Evolutionary conservation across 768 basidiomycete genomes (phyloP), one percentile per base, ranked within the genome.

Genomic region (Boletellus ananas): DNA sequence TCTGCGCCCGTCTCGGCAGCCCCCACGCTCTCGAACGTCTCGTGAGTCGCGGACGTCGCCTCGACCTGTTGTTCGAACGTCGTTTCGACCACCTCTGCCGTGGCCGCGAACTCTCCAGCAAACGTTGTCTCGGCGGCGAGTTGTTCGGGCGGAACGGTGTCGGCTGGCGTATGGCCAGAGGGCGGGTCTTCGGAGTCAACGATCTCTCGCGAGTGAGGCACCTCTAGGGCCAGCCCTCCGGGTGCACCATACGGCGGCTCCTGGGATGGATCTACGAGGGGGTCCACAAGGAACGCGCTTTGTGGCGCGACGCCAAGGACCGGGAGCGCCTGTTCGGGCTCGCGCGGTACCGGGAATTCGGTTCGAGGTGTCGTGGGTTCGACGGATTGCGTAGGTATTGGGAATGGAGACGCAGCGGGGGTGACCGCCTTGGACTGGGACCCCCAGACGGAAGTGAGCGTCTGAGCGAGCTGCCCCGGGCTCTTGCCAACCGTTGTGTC

Each of bases 371-470:
- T 61, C 35, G 51, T 55, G 27, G 58, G 54, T 7, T 39, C 61
- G 13, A 68, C 47, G 12, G 68, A 69, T 33, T 45, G 65, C 11
- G 49, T 42, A 10, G 59, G 44, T 18, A 58, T 29, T 23, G 62
- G 59, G 44, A 52, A 52, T 21, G 69, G 58, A n/a, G 70, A 61
- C 27, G 61, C 51, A 56, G 64, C 45, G 44, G 69, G 61, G 36
- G 67, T 61, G 54, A 51, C 45, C 21, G 57, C 52, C 52, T 61
- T 62, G 53, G 59, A 61, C 38, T 63, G 59, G 4, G 68, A 56
- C 25, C 80, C 81, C 79, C 81, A 81, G 6, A 79, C 69, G 0
- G 78, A 71, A 18, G 60, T 72, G 38, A 80, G 72, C 5, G 74
- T 58, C 2, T 80, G 70, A 1, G 60, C 73, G 18, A 80, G 70